These are phyloP conservation scores for Nakaseomyces glabratus DNA, from an alignment of 1,139 yeast genomes.

Conservation along the genomic window DNA sequence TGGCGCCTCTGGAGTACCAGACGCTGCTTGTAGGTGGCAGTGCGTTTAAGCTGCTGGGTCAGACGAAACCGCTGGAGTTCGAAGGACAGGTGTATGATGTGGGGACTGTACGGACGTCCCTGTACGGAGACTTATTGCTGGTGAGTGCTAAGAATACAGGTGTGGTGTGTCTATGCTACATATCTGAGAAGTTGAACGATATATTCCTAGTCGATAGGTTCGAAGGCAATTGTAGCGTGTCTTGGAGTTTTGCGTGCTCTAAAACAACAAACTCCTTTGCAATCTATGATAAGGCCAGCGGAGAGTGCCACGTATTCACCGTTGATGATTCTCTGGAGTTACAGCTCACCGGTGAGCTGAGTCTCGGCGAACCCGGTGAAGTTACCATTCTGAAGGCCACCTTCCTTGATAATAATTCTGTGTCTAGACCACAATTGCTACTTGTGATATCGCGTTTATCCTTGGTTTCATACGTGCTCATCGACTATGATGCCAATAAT, in stretches of 20 bases:
- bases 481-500: background rate
- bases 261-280: background rate
- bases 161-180: background rate
- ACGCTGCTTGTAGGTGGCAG: too few relatives aligned
- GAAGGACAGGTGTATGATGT: too few relatives aligned
- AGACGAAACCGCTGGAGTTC: too few relatives aligned
- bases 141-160: slow-evolving; percentile 3
- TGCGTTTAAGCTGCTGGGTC: too few relatives aligned
- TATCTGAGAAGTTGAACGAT: background rate
- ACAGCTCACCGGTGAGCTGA: background rate
- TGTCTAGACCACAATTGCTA: background rate
- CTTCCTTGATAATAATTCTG: background rate
- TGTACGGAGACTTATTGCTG: background rate
- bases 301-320: background rate
- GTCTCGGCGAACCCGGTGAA: slow-evolving; percentile 1
- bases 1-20: too few relatives aligned
- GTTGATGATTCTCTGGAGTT: background rate
- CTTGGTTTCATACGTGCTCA: background rate
- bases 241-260: slow-evolving; percentile 1
- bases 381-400: background rate
- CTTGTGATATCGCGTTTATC: background rate
- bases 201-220: background rate
- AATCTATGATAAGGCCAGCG: background rate
- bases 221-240: background rate
- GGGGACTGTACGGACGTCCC: background rate